Percentiles rank a stretch among this genome's conserved stretches.
These are phyloP conservation scores for Cynanchum wilfordii DNA, from an alignment of 257 asterid species.

Conservation along the genomic window DNA sequence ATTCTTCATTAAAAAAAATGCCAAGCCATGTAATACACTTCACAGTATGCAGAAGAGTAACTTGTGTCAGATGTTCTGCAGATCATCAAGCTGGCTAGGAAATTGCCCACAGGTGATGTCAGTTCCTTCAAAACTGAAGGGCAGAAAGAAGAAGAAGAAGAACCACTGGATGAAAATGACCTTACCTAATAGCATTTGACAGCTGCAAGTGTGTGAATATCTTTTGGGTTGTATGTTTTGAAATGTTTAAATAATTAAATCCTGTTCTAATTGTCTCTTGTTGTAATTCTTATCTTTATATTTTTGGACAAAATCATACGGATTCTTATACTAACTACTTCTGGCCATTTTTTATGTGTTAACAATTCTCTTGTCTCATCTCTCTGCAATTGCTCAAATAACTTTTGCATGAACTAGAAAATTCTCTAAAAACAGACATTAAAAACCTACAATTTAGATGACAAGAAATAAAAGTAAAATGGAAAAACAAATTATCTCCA, in stretches of 20 bases:
- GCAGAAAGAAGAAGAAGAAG: slow-evolving; percentile 43
- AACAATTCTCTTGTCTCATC: not conserved
- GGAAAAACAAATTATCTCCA: not conserved
- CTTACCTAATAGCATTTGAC: slow-evolving; percentile 42
- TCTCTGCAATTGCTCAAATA: not conserved
- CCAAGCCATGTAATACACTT: not conserved
- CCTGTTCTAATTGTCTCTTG: not conserved
- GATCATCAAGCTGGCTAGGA: slow-evolving; percentile 90
- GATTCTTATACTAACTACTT: not conserved
- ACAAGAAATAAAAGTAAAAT: no score
- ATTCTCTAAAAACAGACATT: not conserved
- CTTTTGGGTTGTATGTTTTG: not conserved
- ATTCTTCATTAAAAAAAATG: not conserved
- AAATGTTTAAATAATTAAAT: not conserved
- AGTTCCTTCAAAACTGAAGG: slow-evolving; percentile 45
- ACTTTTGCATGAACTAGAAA: not conserved
- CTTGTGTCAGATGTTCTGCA: slow-evolving; percentile 24
- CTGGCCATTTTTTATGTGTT: not conserved
- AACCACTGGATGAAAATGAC: slow-evolving; percentile 82
- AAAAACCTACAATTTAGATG: not conserved
- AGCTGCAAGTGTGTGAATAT: slow-evolving; percentile 12
- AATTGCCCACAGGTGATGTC: slow-evolving; percentile 86
- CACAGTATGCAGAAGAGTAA: not conserved
- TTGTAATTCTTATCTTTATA: not conserved
- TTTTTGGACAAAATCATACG: not conserved